Percentiles rank a stretch among this genome's conserved stretches.
Evolutionary conservation across 2,329 filamentous ascomycete genomes (phyloP).

Genomic region (Diplodia sapinea): DNA sequence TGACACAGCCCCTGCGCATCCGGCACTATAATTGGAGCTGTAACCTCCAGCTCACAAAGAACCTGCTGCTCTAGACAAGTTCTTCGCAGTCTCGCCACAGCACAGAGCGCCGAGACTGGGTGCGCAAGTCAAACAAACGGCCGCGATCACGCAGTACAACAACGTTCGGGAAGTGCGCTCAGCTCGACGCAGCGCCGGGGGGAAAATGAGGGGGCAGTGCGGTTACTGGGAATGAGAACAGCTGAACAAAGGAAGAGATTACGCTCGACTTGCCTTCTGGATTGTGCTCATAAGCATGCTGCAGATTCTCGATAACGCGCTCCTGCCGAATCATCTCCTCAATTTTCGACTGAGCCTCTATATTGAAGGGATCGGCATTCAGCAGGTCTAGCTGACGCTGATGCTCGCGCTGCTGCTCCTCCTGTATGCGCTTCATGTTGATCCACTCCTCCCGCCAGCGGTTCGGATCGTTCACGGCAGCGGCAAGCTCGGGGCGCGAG

Average conservation of each 20-base stretch:
- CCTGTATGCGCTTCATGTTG: slow-evolving; percentile 71
- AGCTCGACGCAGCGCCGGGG: background rate
- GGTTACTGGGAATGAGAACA: background rate
- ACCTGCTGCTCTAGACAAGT: slow-evolving; percentile 11
- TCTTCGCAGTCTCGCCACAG: slow-evolving; percentile 9
- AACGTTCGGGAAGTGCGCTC: slow-evolving; percentile 15
- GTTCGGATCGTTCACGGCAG: slow-evolving; percentile 74
- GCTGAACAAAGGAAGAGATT: slow-evolving; percentile 20
- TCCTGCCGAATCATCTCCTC: slow-evolving; percentile 97
- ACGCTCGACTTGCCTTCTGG: slow-evolving; percentile 75
- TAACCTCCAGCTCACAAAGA: slow-evolving; percentile 23
- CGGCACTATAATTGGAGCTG: slow-evolving; percentile 25
- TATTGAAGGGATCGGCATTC: slow-evolving; percentile 93
- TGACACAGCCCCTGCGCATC: slow-evolving; percentile 29
- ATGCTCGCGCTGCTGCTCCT: slow-evolving; percentile 68
- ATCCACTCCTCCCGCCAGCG: slow-evolving; percentile 77
- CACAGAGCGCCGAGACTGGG: slow-evolving; percentile 9
- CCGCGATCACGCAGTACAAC: slow-evolving; percentile 18
- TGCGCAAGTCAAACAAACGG: slow-evolving; percentile 14
- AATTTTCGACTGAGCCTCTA: slow-evolving; percentile 88
- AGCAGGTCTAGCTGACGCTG: slow-evolving; percentile 82
- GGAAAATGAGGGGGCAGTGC: slow-evolving; percentile 3
- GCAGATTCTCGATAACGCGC: slow-evolving; percentile 90
- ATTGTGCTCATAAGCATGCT: slow-evolving; percentile 96
- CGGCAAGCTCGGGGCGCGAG: slow-evolving; percentile 77